Evolutionary conservation across 2,329 filamentous ascomycete genomes (phyloP).

Genomic region (Colletotrichum aenigma): DNA sequence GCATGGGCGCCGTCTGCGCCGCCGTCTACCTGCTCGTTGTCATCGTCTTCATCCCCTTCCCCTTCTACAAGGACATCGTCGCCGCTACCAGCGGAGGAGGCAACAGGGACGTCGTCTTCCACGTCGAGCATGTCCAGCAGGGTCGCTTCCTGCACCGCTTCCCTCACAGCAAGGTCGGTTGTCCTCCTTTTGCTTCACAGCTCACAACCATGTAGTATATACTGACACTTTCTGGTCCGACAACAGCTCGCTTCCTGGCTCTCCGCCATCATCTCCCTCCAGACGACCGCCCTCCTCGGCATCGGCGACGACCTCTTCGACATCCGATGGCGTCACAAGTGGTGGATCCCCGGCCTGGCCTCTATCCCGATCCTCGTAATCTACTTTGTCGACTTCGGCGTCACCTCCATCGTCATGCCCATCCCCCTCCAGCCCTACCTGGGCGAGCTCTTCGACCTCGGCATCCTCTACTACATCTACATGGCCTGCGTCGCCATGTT

Average conservation of each 20-base stretch:
- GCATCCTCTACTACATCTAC: slow-evolving; percentile 88
- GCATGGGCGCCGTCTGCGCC: slow-evolving; percentile 93
- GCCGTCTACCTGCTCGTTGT: slow-evolving; percentile 89
- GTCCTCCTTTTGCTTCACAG: background rate
- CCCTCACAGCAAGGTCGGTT: slow-evolving; percentile 84
- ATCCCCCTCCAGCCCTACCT: slow-evolving; percentile 83
- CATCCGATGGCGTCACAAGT: slow-evolving; percentile 98
- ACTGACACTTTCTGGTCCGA: background rate
- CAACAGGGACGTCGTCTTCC: slow-evolving; percentile 84
- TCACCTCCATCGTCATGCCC: slow-evolving; percentile 93
- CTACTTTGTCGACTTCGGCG: slow-evolving; percentile 98
- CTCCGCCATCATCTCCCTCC: slow-evolving; percentile 90
- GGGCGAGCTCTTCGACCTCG: slow-evolving; percentile 83
- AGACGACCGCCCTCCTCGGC: slow-evolving; percentile 88
- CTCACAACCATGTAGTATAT: background rate
- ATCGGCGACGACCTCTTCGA: slow-evolving; percentile 97
- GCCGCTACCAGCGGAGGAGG: slow-evolving; percentile 92
- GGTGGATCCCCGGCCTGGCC: slow-evolving; percentile 94
- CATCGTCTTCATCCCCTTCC: slow-evolving; percentile 93
- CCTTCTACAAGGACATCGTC: slow-evolving; percentile 98
- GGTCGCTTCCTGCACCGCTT: slow-evolving; percentile 90
- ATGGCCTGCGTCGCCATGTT: slow-evolving; percentile 98
- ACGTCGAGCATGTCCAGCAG: slow-evolving; percentile 74
- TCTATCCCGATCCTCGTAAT: slow-evolving; percentile 93
- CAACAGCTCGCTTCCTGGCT: slow-evolving; percentile 88